Conservation (phyloP, 495 filamentous ascomycete genomes). For the Aspergillus diversus region DNA sequence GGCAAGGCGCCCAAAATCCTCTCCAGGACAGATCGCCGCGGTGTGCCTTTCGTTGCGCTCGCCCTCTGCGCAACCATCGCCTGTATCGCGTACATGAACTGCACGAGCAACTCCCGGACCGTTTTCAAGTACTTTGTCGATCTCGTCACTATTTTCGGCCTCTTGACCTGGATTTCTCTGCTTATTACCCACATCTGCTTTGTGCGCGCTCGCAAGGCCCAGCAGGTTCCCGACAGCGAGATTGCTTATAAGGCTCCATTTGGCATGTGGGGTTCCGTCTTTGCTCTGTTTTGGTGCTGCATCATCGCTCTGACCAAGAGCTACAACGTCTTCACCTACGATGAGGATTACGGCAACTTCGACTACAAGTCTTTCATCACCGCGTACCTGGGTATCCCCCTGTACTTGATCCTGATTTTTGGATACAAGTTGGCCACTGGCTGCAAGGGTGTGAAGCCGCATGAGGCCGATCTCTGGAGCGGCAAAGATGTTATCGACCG, state of each 20-base stretch:
- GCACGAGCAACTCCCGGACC: slow-evolving; percentile 62
- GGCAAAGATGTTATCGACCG: slow-evolving; percentile 76
- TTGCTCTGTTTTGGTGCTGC: slow-evolving; percentile 67
- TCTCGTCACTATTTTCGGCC: slow-evolving; percentile 77
- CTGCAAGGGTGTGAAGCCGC: slow-evolving; percentile 55
- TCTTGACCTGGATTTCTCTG: slow-evolving; percentile 84
- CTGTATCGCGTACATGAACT: slow-evolving; percentile 79
- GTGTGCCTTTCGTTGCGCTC: slow-evolving; percentile 76
- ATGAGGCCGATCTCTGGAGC: slow-evolving; percentile 67
- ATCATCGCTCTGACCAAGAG: slow-evolving; percentile 79
- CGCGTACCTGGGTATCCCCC: slow-evolving; percentile 77
- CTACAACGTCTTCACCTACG: slow-evolving; percentile 69
- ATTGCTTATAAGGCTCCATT: slow-evolving; percentile 77
- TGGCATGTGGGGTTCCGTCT: slow-evolving; percentile 66
- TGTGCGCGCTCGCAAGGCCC: slow-evolving; percentile 71
- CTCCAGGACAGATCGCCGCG: slow-evolving; percentile 68
- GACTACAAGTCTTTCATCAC: slow-evolving; percentile 79
- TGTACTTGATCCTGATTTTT: slow-evolving; percentile 72
- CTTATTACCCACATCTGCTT: slow-evolving; percentile 83
- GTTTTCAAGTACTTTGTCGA: slow-evolving; percentile 90
- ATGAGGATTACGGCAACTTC: slow-evolving; percentile 56
- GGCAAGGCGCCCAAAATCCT: slow-evolving; percentile 76
- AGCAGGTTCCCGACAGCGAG: slow-evolving; percentile 63
- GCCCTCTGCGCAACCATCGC: slow-evolving; percentile 61
- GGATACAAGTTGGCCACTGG: slow-evolving; percentile 67